Evolutionary conservation across 805 yeast genomes (phyloP), one percentile per base, ranked within the genome.

Genomic region (Starmerella powellii): DNA sequence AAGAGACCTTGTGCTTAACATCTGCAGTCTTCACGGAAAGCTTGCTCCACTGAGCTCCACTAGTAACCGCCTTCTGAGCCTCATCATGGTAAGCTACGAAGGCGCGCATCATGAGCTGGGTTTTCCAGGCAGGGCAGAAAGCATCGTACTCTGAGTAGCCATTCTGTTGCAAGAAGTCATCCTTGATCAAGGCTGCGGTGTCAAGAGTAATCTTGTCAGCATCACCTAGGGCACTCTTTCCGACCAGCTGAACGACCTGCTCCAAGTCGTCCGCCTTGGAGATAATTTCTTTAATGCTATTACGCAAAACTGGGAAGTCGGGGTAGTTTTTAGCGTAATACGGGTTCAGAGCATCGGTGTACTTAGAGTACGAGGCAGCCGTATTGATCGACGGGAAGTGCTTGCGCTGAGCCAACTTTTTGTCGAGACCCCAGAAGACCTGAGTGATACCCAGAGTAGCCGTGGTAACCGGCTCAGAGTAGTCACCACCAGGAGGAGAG

Each of bases 401-500:
- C 70, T 91, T 91, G 74, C 99, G 87, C 73, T 91, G 99, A 19
- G 99, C 98, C 60, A 91, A 75, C 67, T 88, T 91, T 70, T 91
- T 91, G 70, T 91, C 99, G 66, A 91, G 75, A 68, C 99, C 99
- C 99, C 99, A 91, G 71, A 91, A 91, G 40, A 91, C 99, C 71
- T 91, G 99, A n/a, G 98, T 91, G 56, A 91, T 91, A 81, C 96
- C 97, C 60, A 91, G 76, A 28, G 99, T 91, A 6, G 98, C 77
- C 17, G 97, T 88, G 21, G 99, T 91, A 55, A 91, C 99, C 34
- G 99, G 99, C 70, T 91, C 99, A 20, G 97, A 88, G 79, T 91
- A 88, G 72, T 91, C 99, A 79, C 99, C 99, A 78, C 99, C 99
- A 43, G 98, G 97, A 54, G 99, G 99, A 4, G 97, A 91, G 31